A percentile compares a stretch with the other conserved stretches of the same genome.
These are phyloP conservation scores for Jacaranda mimosifolia DNA, from an alignment of 257 asterid species.

Conservation along the genomic window DNA sequence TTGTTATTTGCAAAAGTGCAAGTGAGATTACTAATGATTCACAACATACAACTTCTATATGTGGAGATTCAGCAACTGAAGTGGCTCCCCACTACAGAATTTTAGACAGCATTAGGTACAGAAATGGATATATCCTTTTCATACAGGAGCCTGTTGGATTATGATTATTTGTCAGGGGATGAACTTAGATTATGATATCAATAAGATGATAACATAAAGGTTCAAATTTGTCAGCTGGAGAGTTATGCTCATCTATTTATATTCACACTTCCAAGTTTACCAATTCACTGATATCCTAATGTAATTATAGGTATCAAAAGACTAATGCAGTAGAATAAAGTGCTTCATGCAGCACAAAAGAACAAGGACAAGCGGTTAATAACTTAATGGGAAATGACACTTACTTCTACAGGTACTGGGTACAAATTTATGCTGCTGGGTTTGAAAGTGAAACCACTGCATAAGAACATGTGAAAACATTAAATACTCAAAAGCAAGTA, in stretches of 20 bases:
- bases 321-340: neutral
- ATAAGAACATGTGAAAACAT: slow-evolving; percentile 10
- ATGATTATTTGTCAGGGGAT: neutral
- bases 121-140: neutral
- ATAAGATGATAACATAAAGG: no score
- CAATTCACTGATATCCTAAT: neutral
- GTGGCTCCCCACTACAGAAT: neutral
- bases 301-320: no score
- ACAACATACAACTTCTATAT: neutral
- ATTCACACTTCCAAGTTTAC: neutral
- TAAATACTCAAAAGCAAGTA: neutral
- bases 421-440: slow-evolving; percentile 74
- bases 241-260: neutral
- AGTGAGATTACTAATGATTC: neutral
- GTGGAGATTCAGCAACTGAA: neutral
- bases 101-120: neutral
- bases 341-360: neutral
- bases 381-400: slow-evolving; percentile 33
- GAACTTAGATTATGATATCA: neutral
- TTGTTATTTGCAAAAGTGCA: no score
- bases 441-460: slow-evolving; percentile 75
- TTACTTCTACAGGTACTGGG: slow-evolving; percentile 70
- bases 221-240: neutral
- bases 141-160: neutral
- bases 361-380: neutral